phyloP scores from a whole-genome alignment of 192 early-diverging fungal genomes.

The Piromyces sp. region DNA sequence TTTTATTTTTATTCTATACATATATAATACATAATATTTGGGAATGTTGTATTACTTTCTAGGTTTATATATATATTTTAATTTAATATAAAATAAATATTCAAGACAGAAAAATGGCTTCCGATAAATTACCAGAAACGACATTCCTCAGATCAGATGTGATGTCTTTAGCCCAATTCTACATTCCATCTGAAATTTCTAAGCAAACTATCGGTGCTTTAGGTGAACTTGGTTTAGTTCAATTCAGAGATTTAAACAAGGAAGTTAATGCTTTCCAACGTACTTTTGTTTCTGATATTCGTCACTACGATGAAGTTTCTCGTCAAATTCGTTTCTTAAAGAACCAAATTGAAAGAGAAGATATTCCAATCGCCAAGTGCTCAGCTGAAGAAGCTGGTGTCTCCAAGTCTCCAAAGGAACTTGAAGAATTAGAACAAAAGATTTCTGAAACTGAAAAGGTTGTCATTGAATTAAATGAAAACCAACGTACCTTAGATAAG shows the following conservation, averaged over 20 bases:
- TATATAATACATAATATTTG: too few species aligned
- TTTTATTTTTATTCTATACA: too few species aligned
- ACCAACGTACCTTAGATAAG: conserved; percentile 74
- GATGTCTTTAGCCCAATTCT: background rate
- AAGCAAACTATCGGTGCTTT: conserved; percentile 10
- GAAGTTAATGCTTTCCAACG: conserved; percentile 93
- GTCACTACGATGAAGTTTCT: conserved; percentile 92
- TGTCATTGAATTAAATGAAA: conserved; percentile 67
- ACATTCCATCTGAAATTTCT: background rate
- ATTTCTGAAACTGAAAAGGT: conserved; percentile 66
- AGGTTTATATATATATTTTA: background rate
- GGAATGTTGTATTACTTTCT: too few species aligned
- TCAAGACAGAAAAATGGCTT: background rate
- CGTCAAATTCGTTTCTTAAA: conserved; percentile 60
- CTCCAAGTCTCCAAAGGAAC: conserved; percentile 66
- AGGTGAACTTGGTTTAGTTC: conserved; percentile 82
- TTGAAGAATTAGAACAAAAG: conserved; percentile 78
- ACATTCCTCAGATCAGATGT: background rate
- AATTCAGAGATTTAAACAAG: conserved; percentile 92
- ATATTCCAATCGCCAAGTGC: conserved; percentile 27
- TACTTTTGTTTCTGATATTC: conserved; percentile 84
- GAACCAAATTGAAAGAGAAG: conserved; percentile 58
- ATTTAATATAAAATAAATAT: background rate
- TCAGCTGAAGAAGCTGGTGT: conserved; percentile 1
- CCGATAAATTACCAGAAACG: background rate